Evolutionary conservation across 768 basidiomycete species (phyloP).

Genomic region (Kwoniella heveanensis): DNA sequence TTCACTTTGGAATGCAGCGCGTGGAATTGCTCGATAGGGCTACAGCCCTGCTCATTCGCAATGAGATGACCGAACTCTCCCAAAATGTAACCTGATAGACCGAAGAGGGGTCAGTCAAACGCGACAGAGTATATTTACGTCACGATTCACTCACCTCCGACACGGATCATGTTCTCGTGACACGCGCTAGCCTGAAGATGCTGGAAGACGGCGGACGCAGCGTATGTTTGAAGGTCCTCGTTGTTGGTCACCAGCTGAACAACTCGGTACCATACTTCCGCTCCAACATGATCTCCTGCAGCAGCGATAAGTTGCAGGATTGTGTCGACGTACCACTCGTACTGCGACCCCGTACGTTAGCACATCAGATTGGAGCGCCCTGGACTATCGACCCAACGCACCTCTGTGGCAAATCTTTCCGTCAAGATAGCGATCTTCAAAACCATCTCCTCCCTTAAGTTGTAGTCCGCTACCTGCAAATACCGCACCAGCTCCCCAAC

Average conservation of each 20-base stretch:
- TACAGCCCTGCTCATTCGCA: constrained; percentile 90
- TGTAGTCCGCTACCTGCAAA: constrained; percentile 94
- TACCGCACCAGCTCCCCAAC: constrained; percentile 94
- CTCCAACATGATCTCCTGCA: constrained; percentile 97
- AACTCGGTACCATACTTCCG: constrained; percentile 99
- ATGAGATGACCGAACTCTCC: constrained; percentile 98
- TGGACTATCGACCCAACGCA: too few species aligned
- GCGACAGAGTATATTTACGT: not conserved
- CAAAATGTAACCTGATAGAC: constrained; percentile 76
- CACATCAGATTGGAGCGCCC: not conserved
- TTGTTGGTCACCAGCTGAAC: constrained; percentile 99
- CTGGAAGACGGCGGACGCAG: constrained; percentile 86
- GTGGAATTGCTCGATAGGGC: constrained; percentile 91
- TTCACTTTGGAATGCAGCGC: constrained; percentile 91
- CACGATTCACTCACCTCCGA: constrained; percentile 71
- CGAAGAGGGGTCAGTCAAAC: not conserved
- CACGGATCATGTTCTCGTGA: constrained; percentile 75
- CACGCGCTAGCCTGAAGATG: constrained; percentile 80
- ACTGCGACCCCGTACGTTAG: constrained; percentile 56
- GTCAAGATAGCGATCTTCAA: constrained; percentile 97
- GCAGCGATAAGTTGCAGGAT: constrained; percentile 92
- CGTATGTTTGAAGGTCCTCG: constrained; percentile 94
- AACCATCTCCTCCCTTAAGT: constrained; percentile 96
- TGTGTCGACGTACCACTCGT: constrained; percentile 99
- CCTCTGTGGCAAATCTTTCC: constrained; percentile 91